phyloP scores from a whole-genome alignment of 73 alveolate species.

The Tetrahymena malaccensis region DNA sequence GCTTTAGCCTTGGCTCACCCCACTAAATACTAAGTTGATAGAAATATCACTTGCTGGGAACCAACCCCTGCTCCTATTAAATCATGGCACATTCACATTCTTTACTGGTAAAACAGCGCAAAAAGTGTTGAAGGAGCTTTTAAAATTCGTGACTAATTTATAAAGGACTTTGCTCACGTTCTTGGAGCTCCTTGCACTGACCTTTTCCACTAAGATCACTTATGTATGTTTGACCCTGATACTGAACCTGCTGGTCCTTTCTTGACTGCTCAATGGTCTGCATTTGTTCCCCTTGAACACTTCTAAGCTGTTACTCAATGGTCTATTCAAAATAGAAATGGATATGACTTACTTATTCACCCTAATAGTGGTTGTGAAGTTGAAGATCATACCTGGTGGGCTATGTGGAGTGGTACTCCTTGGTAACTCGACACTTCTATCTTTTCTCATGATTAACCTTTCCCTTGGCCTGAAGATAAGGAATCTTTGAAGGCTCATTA shows the following conservation, averaged over 20 bases:
- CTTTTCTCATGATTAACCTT: constrained; percentile 54
- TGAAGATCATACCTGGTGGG: constrained; percentile 58
- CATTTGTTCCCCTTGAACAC: constrained; percentile 33
- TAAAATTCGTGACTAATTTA: constrained; percentile 17
- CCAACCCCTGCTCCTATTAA: constrained; percentile 42
- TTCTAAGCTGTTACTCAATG: constrained; percentile 24
- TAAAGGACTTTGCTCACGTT: neutral
- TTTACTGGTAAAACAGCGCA: constrained; percentile 36
- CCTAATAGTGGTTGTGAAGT: constrained; percentile 54
- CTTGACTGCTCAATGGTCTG: constrained; percentile 52
- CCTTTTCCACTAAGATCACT: constrained; percentile 42
- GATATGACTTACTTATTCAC: constrained; percentile 36
- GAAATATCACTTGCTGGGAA: constrained; percentile 34
- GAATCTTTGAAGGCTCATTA: neutral
- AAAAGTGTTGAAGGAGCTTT: constrained; percentile 25
- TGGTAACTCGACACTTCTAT: constrained; percentile 41
- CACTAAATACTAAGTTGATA: constrained; percentile 2
- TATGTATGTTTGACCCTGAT: constrained; percentile 37
- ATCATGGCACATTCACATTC: constrained; percentile 53
- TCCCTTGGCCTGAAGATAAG: constrained; percentile 47
- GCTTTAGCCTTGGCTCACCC: constrained; percentile 46
- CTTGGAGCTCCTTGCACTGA: constrained; percentile 41
- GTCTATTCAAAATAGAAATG: constrained; percentile 46
- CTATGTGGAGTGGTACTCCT: constrained; percentile 49
- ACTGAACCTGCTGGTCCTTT: constrained; percentile 53